Evolutionary conservation across 2,329 filamentous ascomycete species (phyloP).

Genomic region (Chaetothyriales sp.): DNA sequence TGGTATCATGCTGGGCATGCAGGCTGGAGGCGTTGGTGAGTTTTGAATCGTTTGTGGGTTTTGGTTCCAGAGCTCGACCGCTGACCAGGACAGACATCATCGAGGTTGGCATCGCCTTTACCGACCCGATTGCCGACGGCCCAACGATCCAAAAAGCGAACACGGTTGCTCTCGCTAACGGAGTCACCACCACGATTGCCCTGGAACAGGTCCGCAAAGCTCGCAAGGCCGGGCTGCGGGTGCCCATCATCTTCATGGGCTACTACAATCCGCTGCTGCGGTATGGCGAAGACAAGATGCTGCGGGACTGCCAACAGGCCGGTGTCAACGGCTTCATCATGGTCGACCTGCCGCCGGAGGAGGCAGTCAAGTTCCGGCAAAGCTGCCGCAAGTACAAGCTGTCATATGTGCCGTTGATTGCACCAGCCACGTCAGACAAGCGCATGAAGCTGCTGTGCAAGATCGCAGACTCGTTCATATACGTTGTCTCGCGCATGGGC

Average conservation of each 20-base stretch:
- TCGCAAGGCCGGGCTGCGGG: slow-evolving; percentile 57
- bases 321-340: slow-evolving; percentile 95
- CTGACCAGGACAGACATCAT: slow-evolving; percentile 56
- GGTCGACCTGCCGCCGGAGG: slow-evolving; percentile 87
- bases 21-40: slow-evolving; percentile 79
- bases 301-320: slow-evolving; percentile 67
- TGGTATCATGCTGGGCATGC: slow-evolving; percentile 72
- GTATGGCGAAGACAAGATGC: slow-evolving; percentile 81
- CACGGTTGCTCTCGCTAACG: slow-evolving; percentile 75
- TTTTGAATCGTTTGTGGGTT: slow-evolving; percentile 3
- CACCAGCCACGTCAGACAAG: slow-evolving; percentile 76
- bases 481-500: slow-evolving; percentile 93
- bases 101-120: slow-evolving; percentile 91
- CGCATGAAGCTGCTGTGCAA: slow-evolving; percentile 93
- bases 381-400: slow-evolving; percentile 66
- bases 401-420: slow-evolving; percentile 93
- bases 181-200: slow-evolving; percentile 65
- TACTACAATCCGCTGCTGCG: slow-evolving; percentile 95
- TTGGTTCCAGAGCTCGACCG: not conserved
- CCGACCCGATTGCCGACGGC: slow-evolving; percentile 93
- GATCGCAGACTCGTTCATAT: slow-evolving; percentile 97
- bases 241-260: slow-evolving; percentile 87
- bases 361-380: slow-evolving; percentile 81
- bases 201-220: slow-evolving; percentile 74
- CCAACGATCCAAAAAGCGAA: slow-evolving; percentile 95